These are phyloP conservation scores for Trichaptum fuscoviolaceum DNA, from an alignment of 768 basidiomycete species.

Conservation along the genomic window DNA sequence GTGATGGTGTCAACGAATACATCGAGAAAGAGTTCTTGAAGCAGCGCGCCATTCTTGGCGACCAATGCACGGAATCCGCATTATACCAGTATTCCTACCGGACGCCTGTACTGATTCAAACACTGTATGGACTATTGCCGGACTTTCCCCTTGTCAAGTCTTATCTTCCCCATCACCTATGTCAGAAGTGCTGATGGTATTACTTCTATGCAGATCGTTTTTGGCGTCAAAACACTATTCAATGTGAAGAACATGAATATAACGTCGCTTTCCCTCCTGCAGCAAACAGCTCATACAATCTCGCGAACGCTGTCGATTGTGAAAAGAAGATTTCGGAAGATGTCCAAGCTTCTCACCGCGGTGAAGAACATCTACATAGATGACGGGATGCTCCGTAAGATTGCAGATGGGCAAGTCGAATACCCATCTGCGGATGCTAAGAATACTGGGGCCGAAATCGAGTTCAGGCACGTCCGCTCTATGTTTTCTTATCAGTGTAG, in stretches of 20 bases:
- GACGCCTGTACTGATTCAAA: background rate
- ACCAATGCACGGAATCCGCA: background rate
- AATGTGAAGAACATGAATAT: background rate
- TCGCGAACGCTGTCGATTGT: constrained; percentile 5
- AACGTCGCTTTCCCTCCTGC: constrained; percentile 8
- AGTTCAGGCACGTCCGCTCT: background rate
- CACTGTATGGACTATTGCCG: background rate
- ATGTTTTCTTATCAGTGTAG: background rate
- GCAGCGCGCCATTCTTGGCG: background rate
- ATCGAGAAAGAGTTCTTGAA: background rate
- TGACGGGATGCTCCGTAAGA: constrained; percentile 1
- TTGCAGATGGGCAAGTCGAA: constrained; percentile 9
- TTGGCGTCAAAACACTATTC: background rate
- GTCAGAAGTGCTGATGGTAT: background rate
- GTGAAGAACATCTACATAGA: constrained; percentile 11
- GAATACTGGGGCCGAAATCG: background rate
- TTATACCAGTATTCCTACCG: background rate
- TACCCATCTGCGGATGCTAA: constrained; percentile 8
- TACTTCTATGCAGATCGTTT: background rate
- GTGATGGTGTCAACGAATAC: background rate
- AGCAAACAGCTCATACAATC: constrained; percentile 9
- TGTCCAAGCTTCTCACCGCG: background rate
- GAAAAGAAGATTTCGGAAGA: background rate
- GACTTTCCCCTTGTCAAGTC: background rate
- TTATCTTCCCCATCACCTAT: background rate